Base-by-base conservation (phyloP, 768 basidiomycete genomes). In the Psilocybe subaeruginosa region DNA sequence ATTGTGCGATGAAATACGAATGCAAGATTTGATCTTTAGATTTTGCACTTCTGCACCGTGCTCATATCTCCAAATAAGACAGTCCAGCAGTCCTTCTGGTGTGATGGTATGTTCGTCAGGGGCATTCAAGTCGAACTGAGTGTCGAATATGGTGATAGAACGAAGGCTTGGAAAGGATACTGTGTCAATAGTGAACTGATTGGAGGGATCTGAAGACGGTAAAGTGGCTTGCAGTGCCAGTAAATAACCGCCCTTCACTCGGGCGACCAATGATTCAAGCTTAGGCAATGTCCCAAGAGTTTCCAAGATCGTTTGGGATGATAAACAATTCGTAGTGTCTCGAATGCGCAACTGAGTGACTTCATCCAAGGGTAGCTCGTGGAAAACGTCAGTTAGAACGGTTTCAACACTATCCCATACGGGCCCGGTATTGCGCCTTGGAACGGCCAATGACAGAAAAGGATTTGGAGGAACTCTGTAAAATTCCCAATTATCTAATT, bases 41-140 rank as follows among this genome's bases (percentile, higher is more conserved):
- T 69, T 68, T 35, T 69, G 66, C 8, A 79, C 37, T 39, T 69
- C 68, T 39, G 70, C 70, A 29, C 69, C 72, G 8, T 69, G 69
- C 52, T 77, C 70, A 27, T 56, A 73, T 12, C 79, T 69, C 49
- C 70, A 71, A 61, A 72, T 72, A 56, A 80, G 56, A 56, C 67
- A 67, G 39, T 72, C 68, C 50, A 53, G 47, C 23, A 69, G n/a
- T 3, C 39, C 2, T 4, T 61, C 55, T 2, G 54, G 27, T 2
- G 46, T 43, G 3, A 55, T 5, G 19, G 49, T 27, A 17, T n/a
- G 27, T 27, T 47, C 31, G 8, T 16, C 29, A 16, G 30, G 30
- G 27, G 23, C 3, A 8, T 60, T 11, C 9, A 11, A 9, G 17
- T 29, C 8, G 54, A 39, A 45, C 4, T n/a, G 6, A 31, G 54